phyloP scores from a whole-genome alignment of 225 moss, liverwort and hornwort genomes.

The Ulota crispa region DNA sequence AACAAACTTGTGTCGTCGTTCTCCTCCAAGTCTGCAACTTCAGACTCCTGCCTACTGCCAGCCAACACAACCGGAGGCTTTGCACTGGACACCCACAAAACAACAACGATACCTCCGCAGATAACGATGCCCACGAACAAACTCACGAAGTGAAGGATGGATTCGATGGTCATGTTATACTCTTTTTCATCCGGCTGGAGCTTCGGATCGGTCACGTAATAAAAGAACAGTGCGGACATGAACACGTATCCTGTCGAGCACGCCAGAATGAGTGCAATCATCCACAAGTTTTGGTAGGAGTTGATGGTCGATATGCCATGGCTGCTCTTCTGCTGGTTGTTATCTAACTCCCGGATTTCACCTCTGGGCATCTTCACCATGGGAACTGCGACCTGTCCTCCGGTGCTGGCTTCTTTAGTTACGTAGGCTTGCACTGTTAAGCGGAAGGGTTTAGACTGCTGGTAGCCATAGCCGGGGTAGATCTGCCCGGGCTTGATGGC shows the following conservation, averaged over 20 bases:
- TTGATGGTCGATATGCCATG: slow-evolving; percentile 33
- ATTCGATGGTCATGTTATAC: slow-evolving; percentile 11
- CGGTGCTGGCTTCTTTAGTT: slow-evolving; percentile 29
- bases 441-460: not conserved
- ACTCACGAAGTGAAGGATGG: slow-evolving; percentile 41
- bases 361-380: not conserved
- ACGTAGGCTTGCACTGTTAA: slow-evolving; percentile 31
- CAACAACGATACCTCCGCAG: slow-evolving; percentile 48
- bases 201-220: slow-evolving; percentile 19
- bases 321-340: not conserved
- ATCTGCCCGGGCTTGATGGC: slow-evolving; percentile 27
- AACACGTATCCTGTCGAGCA: slow-evolving; percentile 48
- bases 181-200: slow-evolving; percentile 26
- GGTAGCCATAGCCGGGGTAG: slow-evolving; percentile 3
- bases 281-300: slow-evolving; percentile 54
- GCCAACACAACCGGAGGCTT: not conserved
- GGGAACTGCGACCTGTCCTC: not conserved
- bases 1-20: slow-evolving; percentile 32
- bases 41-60: not conserved
- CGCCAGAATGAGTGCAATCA: slow-evolving; percentile 43
- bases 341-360: not conserved
- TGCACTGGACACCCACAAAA: slow-evolving; percentile 31
- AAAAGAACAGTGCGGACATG: slow-evolving; percentile 37
- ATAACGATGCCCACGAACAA: slow-evolving; percentile 41
- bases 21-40: slow-evolving; percentile 20